Evolutionary conservation across 768 basidiomycete genomes (phyloP).

Genomic region (Rhizopogon rudus): DNA sequence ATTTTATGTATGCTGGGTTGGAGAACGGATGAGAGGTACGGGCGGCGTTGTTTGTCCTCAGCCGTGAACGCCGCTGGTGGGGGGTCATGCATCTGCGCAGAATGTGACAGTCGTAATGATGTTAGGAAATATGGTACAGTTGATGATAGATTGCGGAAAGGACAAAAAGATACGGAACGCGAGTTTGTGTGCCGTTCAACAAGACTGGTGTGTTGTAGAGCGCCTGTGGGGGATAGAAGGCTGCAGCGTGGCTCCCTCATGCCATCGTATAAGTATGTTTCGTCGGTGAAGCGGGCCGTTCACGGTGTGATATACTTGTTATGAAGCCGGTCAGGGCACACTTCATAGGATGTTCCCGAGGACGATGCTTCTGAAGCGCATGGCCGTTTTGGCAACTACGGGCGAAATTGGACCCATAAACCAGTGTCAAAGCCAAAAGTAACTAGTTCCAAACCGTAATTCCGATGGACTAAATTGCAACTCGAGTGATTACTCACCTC

Average conservation of each 20-base stretch:
- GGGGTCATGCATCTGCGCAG: conserved; percentile 25
- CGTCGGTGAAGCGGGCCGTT: conserved; percentile 26
- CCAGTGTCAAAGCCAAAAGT: background rate
- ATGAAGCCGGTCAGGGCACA: conserved; percentile 24
- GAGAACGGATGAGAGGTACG: conserved; percentile 35
- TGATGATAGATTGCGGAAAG: conserved; percentile 13
- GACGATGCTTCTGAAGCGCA: no score
- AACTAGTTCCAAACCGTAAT: background rate
- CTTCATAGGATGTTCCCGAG: conserved; percentile 4
- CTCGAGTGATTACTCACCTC: background rate
- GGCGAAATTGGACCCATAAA: background rate
- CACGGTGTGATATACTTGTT: conserved; percentile 17
- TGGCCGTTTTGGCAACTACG: background rate
- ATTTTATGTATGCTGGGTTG: conserved; percentile 37
- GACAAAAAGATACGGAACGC: conserved; percentile 3
- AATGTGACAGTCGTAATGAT: conserved; percentile 1
- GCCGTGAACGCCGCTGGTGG: conserved; percentile 28
- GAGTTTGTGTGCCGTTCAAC: conserved; percentile 25
- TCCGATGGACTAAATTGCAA: no score
- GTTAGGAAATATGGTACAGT: conserved; percentile 14
- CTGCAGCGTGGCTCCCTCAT: conserved; percentile 31
- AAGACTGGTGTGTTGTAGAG: conserved; percentile 19
- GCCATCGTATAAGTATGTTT: conserved; percentile 16
- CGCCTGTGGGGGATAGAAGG: conserved; percentile 18
- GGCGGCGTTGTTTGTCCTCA: conserved; percentile 34